A percentile compares a stretch with the other conserved stretches of the same genome.
Conservation (phyloP, 2,329 filamentous ascomycete species). For the Penicillium sp. region DNA sequence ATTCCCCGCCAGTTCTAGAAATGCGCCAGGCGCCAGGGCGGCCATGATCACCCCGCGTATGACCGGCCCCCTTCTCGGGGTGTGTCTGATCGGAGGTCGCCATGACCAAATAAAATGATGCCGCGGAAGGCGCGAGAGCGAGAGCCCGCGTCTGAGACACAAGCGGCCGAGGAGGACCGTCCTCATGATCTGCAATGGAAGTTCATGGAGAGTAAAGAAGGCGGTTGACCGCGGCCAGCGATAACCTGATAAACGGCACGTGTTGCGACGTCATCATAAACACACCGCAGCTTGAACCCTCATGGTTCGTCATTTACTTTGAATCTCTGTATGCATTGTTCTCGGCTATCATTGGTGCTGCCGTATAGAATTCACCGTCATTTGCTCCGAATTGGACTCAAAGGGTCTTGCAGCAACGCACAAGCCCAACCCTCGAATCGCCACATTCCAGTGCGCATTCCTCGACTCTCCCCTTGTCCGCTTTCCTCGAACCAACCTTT, state of each 20-base stretch:
- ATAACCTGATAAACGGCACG: slow-evolving; percentile 20
- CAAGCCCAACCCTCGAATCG: not conserved
- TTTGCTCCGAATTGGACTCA: too few relatives aligned
- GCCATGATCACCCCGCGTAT: slow-evolving; percentile 38
- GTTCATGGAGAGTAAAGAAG: slow-evolving; percentile 12
- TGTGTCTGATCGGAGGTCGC: slow-evolving; percentile 17
- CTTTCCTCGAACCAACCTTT: slow-evolving; percentile 3
- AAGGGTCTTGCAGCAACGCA: not conserved
- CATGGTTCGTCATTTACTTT: too few relatives aligned
- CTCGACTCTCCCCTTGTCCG: slow-evolving; percentile 9
- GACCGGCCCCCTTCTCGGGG: slow-evolving; percentile 25
- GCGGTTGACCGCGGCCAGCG: slow-evolving; percentile 4
- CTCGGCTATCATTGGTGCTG: not conserved
- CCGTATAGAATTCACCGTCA: too few relatives aligned
- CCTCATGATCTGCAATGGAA: slow-evolving; percentile 46
- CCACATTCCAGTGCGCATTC: slow-evolving; percentile 19
- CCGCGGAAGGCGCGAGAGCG: slow-evolving; percentile 34
- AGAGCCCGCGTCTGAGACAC: slow-evolving; percentile 45
- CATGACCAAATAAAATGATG: slow-evolving; percentile 33
- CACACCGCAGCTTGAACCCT: not conserved
- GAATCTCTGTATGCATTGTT: too few relatives aligned
- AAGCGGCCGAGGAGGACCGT: slow-evolving; percentile 51
- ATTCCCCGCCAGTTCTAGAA: slow-evolving; percentile 57
- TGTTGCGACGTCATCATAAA: slow-evolving; percentile 24
- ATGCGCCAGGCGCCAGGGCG: slow-evolving; percentile 56